Base-by-base conservation (phyloP, 2,329 filamentous ascomycete genomes). In the Rutstroemia sp. region DNA sequence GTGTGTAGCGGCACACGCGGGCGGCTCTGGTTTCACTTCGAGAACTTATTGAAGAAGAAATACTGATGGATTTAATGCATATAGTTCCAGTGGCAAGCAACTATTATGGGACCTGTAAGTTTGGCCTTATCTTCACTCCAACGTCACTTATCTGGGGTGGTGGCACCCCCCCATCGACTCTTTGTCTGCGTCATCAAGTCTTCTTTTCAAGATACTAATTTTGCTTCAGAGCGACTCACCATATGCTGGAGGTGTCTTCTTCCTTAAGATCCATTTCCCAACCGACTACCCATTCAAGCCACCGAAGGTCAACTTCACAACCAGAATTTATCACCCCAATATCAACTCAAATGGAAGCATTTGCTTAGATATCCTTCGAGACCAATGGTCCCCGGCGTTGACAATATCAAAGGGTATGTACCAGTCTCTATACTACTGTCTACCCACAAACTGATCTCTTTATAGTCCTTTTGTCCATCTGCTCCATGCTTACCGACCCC, bases 221-320 rank as follows among this genome's bases (percentile, higher is more conserved):
- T 16, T 23, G 4, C 23, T 34, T 17, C 46, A 52, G 60, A 58
- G 67, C 65, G 59, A 68, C 61, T 96, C 91, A 71, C 94, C 94
- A 74, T 99, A 97, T 81, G 90, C 92, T 51, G 92, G 92, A 73
- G 94, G 94, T 71, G 92, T 99, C 68, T 99, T 99, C 83, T 99
- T 99, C 85, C 84, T 99, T 65, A 87, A 88, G 67, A 99, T 99
- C 72, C 91, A 96, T 78, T 97, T 99, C 82, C 94, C 94, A 66
- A 99, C 94, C 81, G 94, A 99, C 81, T 99, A 99, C 77, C 94
- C 94, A 44, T 99, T 99, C 83, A 99, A 99, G 87, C 94, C 94
- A 62, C 94, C 94, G 67, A 99, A 99, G 84, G 92, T 99, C 77
- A 96, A 96, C 87, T 99, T 99, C 83, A 97, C 91, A 68, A 99